These are phyloP conservation scores for Nadsonia starkeyi-henricii DNA, from an alignment of 1,139 yeast species.

Conservation along the genomic window DNA sequence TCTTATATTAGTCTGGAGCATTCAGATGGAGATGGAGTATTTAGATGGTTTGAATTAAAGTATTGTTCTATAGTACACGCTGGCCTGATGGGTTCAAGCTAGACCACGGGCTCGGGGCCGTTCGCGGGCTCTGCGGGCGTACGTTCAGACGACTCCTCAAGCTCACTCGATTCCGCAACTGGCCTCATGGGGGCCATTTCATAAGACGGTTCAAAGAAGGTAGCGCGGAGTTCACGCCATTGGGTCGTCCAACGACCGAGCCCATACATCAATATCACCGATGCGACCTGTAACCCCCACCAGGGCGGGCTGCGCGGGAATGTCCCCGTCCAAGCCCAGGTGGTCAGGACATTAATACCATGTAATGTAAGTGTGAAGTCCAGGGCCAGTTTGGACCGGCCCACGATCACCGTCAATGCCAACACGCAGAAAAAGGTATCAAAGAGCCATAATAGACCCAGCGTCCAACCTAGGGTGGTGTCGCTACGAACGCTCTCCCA, in stretches of 20 bases:
- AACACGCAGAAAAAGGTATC: slow-evolving; percentile 52
- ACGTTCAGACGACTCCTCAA: no score
- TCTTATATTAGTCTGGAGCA: no score
- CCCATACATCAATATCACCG: slow-evolving; percentile 55
- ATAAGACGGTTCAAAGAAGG: slow-evolving; percentile 59
- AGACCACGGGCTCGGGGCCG: no score
- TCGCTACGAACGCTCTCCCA: slow-evolving; percentile 67
- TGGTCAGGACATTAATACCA: slow-evolving; percentile 58
- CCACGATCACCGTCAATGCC: slow-evolving; percentile 76
- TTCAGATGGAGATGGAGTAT: no score
- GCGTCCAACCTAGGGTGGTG: slow-evolving; percentile 66
- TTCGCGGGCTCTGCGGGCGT: no score
- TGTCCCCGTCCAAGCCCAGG: slow-evolving; percentile 47
- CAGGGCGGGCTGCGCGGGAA: slow-evolving; percentile 64
- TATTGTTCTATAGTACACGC: no score
- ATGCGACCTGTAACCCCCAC: slow-evolving; percentile 69
- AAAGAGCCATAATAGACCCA: slow-evolving; percentile 63
- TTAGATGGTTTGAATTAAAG: no score
- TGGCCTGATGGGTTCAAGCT: no score
- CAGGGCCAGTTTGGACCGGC: slow-evolving; percentile 87
- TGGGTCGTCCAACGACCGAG: slow-evolving; percentile 78
- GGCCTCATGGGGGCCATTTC: slow-evolving; percentile 9
- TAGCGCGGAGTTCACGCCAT: slow-evolving; percentile 77
- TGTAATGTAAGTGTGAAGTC: slow-evolving; percentile 89
- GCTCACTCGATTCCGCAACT: neutral